Percentiles rank a stretch among this genome's conserved stretches.
phyloP scores from a whole-genome alignment of 2,329 filamentous ascomycete species.

The Mycocentrospora acerina region DNA sequence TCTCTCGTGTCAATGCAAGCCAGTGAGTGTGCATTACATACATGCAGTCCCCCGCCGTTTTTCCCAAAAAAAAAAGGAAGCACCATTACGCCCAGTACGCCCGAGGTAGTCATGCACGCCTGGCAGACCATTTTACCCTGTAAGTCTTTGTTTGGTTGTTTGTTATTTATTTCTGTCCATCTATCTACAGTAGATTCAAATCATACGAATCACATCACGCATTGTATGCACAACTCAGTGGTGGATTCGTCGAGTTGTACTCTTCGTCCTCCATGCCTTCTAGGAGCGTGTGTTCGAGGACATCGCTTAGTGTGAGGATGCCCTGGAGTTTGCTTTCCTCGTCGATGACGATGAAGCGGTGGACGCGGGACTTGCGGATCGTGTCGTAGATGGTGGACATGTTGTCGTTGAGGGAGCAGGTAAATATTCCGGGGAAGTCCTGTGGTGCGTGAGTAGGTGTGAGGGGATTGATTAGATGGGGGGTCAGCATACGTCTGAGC shows the following conservation, averaged over 20 bases:
- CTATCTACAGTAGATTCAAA: too few relatives aligned
- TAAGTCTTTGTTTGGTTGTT: too few relatives aligned
- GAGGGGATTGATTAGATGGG: background rate
- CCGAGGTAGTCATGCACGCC: too few relatives aligned
- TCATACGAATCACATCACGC: too few relatives aligned
- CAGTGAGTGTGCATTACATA: too few relatives aligned
- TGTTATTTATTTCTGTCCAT: too few relatives aligned
- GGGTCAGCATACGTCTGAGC: slow-evolving; percentile 63
- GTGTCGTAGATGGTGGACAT: slow-evolving; percentile 97
- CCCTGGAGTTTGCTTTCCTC: slow-evolving; percentile 84
- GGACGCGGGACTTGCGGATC: slow-evolving; percentile 90
- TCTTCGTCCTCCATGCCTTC: slow-evolving; percentile 64
- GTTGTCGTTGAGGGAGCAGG: slow-evolving; percentile 86
- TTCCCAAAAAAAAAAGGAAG: too few relatives aligned
- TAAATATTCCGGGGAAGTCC: slow-evolving; percentile 96
- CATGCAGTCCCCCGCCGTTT: too few relatives aligned
- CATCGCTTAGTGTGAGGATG: slow-evolving; percentile 91
- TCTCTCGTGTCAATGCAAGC: too few relatives aligned
- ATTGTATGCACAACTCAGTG: too few relatives aligned
- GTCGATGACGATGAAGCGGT: slow-evolving; percentile 90
- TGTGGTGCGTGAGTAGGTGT: slow-evolving; percentile 37
- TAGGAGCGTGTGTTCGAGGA: slow-evolving; percentile 89
- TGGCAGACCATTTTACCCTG: too few relatives aligned
- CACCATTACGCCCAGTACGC: too few relatives aligned
- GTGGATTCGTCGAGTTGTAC: slow-evolving; percentile 3